Evolutionary conservation across 257 asterid species (phyloP).

Genomic region (Agastache rugosa): DNA sequence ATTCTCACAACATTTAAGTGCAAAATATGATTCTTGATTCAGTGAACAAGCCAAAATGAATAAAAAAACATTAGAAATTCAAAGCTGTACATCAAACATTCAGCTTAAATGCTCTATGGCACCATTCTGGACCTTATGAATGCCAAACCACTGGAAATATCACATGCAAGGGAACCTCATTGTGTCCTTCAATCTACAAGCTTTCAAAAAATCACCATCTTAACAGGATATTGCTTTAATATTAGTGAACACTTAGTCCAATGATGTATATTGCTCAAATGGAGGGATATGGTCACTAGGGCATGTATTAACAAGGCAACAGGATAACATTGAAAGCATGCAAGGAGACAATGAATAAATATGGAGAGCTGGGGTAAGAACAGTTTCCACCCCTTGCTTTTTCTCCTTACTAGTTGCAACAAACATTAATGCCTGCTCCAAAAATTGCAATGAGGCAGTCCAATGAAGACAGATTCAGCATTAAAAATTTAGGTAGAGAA

Average conservation of each 20-base stretch:
- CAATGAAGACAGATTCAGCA: constrained; percentile 17
- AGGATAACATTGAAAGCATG: not conserved
- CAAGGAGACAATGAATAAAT: not conserved
- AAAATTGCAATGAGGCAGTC: not conserved
- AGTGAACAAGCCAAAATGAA: not conserved
- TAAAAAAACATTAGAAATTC: not conserved
- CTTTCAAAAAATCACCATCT: constrained; percentile 9
- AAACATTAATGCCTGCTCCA: constrained; percentile 26
- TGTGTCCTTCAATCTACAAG: constrained; percentile 25
- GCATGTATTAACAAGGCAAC: constrained; percentile 14
- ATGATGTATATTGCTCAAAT: not conserved
- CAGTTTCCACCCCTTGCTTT: constrained; percentile 6
- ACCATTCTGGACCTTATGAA: constrained; percentile 24
- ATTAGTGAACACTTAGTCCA: not conserved
- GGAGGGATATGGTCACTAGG: constrained; percentile 6
- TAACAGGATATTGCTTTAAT: not conserved
- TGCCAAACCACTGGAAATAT: constrained; percentile 9
- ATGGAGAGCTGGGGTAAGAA: not conserved
- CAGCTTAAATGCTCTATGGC: constrained; percentile 4
- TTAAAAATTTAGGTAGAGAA: not conserved
- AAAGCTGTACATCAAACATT: constrained; percentile 16
- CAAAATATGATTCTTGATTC: constrained; percentile 11
- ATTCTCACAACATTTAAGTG: constrained; percentile 22
- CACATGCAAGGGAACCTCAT: not conserved
- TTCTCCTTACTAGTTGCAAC: not conserved